These are phyloP conservation scores for Rhizopogon vulgaris DNA, from an alignment of 768 basidiomycete genomes.

Conservation along the genomic window DNA sequence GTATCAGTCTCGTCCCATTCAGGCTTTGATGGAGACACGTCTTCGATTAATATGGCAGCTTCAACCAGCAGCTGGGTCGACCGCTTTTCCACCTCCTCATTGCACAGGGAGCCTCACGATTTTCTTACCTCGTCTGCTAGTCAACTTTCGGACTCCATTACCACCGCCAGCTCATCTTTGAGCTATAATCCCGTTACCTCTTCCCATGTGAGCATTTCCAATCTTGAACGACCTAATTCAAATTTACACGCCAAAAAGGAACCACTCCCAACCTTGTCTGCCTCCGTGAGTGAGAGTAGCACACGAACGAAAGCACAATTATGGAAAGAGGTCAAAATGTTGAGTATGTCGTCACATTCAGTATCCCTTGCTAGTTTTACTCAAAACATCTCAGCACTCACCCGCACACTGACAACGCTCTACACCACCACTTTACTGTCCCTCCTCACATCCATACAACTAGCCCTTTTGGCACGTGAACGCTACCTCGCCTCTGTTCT, in stretches of 20 bases:
- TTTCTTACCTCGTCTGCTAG: slow-evolving; percentile 7
- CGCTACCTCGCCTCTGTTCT: slow-evolving; percentile 72
- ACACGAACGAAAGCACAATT: slow-evolving; percentile 69
- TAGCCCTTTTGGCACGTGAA: slow-evolving; percentile 75
- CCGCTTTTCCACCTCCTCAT: slow-evolving; percentile 21
- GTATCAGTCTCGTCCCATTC: slow-evolving; percentile 34
- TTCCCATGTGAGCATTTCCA: background rate
- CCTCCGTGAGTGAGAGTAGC: slow-evolving; percentile 8
- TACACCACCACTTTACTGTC: slow-evolving; percentile 84
- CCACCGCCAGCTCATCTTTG: slow-evolving; percentile 29
- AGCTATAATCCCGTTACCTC: slow-evolving; percentile 12
- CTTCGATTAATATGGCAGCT: slow-evolving; percentile 20
- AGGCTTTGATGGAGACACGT: slow-evolving; percentile 33
- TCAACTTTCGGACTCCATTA: slow-evolving; percentile 37
- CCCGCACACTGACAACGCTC: slow-evolving; percentile 77
- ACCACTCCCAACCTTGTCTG: background rate
- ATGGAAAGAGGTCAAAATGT: slow-evolving; percentile 90
- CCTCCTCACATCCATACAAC: slow-evolving; percentile 81
- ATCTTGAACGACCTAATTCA: background rate
- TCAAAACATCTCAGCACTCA: slow-evolving; percentile 55
- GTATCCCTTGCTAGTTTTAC: background rate
- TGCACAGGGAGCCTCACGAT: slow-evolving; percentile 2
- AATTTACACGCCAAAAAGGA: background rate
- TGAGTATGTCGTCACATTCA: slow-evolving; percentile 43
- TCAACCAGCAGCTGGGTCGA: slow-evolving; percentile 41